phyloP scores from a whole-genome alignment of 2,329 filamentous ascomycete genomes.

The Cordyceps cicadae region DNA sequence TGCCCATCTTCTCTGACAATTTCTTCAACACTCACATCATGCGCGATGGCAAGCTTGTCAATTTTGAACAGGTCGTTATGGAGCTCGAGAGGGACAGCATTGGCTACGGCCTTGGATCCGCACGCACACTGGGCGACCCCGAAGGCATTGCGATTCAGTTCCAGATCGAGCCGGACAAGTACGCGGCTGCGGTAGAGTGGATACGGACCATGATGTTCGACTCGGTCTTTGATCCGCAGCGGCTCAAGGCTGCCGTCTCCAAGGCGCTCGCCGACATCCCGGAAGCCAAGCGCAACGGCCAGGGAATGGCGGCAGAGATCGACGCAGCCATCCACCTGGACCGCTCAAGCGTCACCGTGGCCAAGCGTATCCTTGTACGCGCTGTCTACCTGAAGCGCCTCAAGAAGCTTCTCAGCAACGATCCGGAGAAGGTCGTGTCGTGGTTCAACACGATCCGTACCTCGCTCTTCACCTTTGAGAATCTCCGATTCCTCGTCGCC shows the following conservation, averaged over 20 bases:
- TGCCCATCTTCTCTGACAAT: constrained; percentile 78
- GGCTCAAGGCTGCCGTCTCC: constrained; percentile 56
- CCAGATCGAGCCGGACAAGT: constrained; percentile 82
- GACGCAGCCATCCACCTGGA: constrained; percentile 74
- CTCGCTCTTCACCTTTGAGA: constrained; percentile 72
- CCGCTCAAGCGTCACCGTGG: constrained; percentile 66
- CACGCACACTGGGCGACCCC: constrained; percentile 61
- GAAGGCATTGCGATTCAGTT: constrained; percentile 78
- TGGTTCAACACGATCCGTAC: constrained; percentile 71
- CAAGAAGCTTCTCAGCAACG: constrained; percentile 68
- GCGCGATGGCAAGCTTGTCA: constrained; percentile 65
- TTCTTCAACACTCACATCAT: constrained; percentile 90
- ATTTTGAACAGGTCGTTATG: constrained; percentile 88
- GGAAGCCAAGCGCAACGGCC: constrained; percentile 80
- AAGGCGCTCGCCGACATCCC: constrained; percentile 89
- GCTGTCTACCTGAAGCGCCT: constrained; percentile 80
- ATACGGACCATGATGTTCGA: constrained; percentile 80
- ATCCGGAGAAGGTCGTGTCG: constrained; percentile 64
- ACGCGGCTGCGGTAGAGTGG: constrained; percentile 73
- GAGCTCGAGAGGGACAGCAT: constrained; percentile 88
- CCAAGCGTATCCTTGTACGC: constrained; percentile 76
- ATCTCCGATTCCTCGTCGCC: constrained; percentile 77
- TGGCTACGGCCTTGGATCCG: constrained; percentile 66
- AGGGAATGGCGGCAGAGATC: constrained; percentile 54
- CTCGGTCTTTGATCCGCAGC: constrained; percentile 70